Evolutionary conservation across 179 eudicot species (phyloP).

Genomic region (Drosera spatulata): DNA sequence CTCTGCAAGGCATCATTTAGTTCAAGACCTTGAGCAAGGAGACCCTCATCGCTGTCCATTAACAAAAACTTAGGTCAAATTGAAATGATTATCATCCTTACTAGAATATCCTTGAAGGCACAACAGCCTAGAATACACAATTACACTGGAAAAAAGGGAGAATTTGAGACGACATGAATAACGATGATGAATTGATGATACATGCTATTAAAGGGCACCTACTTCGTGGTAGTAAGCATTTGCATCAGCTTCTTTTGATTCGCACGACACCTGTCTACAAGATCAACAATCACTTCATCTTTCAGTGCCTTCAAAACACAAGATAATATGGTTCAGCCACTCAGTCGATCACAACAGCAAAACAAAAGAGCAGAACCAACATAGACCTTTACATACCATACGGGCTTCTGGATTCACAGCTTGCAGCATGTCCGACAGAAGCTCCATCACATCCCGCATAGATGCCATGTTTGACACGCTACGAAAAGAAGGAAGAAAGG

Average conservation of each 20-base stretch:
- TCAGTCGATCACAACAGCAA: constrained; percentile 1
- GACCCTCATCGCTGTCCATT: constrained; percentile 72
- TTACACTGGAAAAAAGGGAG: no score
- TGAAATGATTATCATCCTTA: no score
- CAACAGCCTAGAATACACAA: no score
- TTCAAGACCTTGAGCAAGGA: constrained; percentile 84
- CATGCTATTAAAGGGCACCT: constrained; percentile 10
- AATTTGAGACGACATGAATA: no score
- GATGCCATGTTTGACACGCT: constrained; percentile 57
- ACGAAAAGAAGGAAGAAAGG: no score
- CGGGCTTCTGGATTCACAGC: constrained; percentile 80
- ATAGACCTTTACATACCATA: constrained; percentile 30
- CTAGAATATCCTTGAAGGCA: no score
- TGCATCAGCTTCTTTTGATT: constrained; percentile 93
- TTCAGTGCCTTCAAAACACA: constrained; percentile 54
- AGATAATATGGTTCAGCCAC: background rate
- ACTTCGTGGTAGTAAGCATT: constrained; percentile 69
- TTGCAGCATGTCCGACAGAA: constrained; percentile 76
- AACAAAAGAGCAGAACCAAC: no score
- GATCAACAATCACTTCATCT: constrained; percentile 87
- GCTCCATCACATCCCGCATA: constrained; percentile 65
- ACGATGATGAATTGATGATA: background rate
- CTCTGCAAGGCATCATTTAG: constrained; percentile 72
- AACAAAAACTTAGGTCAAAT: background rate
- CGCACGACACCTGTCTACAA: constrained; percentile 71